Percentiles rank a stretch among this genome's conserved stretches.
These are phyloP conservation scores for Davidsoniella neocaledoniae DNA, from an alignment of 2,329 filamentous ascomycete species.

Conservation along the genomic window DNA sequence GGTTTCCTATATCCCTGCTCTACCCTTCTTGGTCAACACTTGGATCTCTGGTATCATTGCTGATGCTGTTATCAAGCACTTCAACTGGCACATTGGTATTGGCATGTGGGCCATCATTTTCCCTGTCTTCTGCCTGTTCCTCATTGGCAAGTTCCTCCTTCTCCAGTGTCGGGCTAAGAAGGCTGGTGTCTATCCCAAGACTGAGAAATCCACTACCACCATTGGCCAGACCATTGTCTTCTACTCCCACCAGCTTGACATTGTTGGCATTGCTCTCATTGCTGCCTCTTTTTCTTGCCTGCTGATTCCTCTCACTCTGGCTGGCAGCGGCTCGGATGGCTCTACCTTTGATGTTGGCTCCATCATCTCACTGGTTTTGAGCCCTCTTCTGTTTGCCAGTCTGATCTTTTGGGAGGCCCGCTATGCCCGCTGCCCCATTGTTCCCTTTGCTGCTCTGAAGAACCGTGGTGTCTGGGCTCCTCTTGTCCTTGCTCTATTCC, in stretches of 20 bases:
- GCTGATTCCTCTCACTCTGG: constrained; percentile 27
- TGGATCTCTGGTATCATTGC: constrained; percentile 45
- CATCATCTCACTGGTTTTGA: constrained; percentile 28
- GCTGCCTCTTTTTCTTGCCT: constrained; percentile 29
- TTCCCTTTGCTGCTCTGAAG: constrained; percentile 22
- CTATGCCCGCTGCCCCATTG: constrained; percentile 32
- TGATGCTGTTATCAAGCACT: background rate
- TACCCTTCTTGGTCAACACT: constrained; percentile 45
- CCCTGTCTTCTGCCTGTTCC: too few species aligned
- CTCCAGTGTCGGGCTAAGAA: constrained; percentile 34
- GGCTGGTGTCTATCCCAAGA: too few species aligned
- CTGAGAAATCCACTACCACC: constrained; percentile 15
- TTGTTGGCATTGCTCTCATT: constrained; percentile 27
- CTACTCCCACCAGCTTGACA: constrained; percentile 30
- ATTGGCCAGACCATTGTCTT: constrained; percentile 16
- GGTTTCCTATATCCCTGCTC: constrained; percentile 45
- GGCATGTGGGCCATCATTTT: too few species aligned
- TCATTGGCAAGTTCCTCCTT: constrained; percentile 43
- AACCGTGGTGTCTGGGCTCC: too few species aligned
- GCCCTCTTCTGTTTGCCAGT: constrained; percentile 29
- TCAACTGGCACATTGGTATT: too few species aligned
- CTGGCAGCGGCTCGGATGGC: constrained; percentile 22
- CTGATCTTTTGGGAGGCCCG: constrained; percentile 31
- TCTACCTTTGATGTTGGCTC: constrained; percentile 18
- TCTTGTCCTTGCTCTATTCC: constrained; percentile 17